Conservation (phyloP, 371 early-diverging fungal species). For the Apophysomyces ossiformis region DNA sequence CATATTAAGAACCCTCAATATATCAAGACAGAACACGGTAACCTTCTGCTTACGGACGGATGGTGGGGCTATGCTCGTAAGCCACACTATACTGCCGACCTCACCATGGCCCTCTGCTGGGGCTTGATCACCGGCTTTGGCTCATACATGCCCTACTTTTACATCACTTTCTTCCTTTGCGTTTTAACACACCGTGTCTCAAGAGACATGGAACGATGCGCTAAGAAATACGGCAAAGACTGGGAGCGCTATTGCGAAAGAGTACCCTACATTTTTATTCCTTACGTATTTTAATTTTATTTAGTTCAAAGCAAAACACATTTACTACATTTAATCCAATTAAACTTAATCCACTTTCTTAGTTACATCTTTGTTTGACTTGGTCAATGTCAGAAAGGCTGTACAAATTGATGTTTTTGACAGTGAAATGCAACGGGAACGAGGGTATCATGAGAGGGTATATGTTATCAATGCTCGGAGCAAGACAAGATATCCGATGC, state of each 20-base stretch:
- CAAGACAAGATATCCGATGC: background rate
- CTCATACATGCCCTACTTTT: conserved; percentile 85
- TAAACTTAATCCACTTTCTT: too few species aligned
- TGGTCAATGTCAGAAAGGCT: too few species aligned
- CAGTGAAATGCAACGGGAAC: too few species aligned
- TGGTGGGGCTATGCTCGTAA: conserved; percentile 91
- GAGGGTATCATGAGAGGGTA: too few species aligned
- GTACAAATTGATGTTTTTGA: too few species aligned
- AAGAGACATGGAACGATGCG: conserved; percentile 85
- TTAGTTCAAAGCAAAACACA: background rate
- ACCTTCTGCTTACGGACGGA: conserved; percentile 76
- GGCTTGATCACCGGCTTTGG: conserved; percentile 79
- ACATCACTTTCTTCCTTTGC: conserved; percentile 78
- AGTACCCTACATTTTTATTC: conserved; percentile 83
- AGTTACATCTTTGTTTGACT: too few species aligned
- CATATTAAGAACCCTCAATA: conserved; percentile 74
- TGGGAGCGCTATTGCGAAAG: conserved; percentile 82
- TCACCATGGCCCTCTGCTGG: conserved; percentile 84
- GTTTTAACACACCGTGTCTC: conserved; percentile 82
- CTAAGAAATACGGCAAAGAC: conserved; percentile 85
- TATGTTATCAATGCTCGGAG: too few species aligned
- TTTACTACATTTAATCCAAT: too few species aligned
- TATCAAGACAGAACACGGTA: conserved; percentile 78
- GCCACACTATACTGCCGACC: conserved; percentile 87
- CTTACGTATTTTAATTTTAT: conserved; percentile 58